Evolutionary conservation across 306 rosid species (phyloP).

Genomic region (Citrullus amarus): DNA sequence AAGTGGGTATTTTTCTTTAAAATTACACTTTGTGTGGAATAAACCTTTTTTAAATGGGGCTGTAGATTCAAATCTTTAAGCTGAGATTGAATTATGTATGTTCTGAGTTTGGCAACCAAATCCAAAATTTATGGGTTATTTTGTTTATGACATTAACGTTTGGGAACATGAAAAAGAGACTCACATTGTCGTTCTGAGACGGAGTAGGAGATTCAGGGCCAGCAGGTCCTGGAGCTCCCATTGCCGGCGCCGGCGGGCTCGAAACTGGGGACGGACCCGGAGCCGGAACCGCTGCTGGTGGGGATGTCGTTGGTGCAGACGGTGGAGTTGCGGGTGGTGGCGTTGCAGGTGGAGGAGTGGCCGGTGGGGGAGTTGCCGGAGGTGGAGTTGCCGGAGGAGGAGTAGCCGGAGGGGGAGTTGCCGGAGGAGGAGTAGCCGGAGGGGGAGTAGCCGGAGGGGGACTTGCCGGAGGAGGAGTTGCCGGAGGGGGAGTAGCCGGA

Average conservation of each 20-base stretch:
- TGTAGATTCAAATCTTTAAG: too few species aligned
- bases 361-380: conserved; percentile 41
- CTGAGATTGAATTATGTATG: too few species aligned
- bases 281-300: conserved; percentile 30
- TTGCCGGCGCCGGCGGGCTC: conserved; percentile 30
- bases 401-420: conserved; percentile 19
- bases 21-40: too few species aligned
- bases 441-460: conserved; percentile 24
- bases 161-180: background rate
- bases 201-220: conserved; percentile 35
- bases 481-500: conserved; percentile 29
- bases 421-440: conserved; percentile 29
- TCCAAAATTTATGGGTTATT: too few species aligned
- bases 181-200: conserved; percentile 15
- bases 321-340: conserved; percentile 36
- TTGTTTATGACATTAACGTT: too few species aligned
- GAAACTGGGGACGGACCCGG: conserved; percentile 34
- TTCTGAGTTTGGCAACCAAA: too few species aligned
- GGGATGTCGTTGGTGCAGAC: conserved; percentile 38
- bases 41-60: too few species aligned
- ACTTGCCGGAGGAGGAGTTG: conserved; percentile 10
- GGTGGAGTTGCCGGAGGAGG: conserved; percentile 30
- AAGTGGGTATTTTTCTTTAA: too few species aligned
- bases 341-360: conserved; percentile 37
- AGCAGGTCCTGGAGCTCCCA: conserved; percentile 51